Evolutionary conservation across 441 rosid species (phyloP), one percentile per base, ranked within the genome.

Genomic region (Pelargonium fulgidum): DNA sequence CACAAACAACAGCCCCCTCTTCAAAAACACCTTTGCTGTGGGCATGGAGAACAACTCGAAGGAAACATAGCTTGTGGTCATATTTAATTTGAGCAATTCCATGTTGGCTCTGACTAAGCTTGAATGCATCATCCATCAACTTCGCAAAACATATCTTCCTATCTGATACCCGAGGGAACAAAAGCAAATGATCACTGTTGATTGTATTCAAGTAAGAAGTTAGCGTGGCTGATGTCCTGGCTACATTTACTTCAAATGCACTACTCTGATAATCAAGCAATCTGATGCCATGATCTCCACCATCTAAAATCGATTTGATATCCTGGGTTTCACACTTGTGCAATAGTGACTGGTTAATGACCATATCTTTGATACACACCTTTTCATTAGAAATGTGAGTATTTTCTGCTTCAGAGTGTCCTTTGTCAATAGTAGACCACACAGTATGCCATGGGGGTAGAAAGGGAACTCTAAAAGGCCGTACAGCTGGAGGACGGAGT

Each of bases 1-100:
- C 90, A 64, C 95, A 88, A 58, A 91, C 78, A 76, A 93, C 81
- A 1, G 99, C 96, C 36, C 96, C 95, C 68, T 87, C 97, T 79
- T 93, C 96, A 56, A 93, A 82, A 75, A 81, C 78, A 58, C 97
- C 99, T 76, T 89, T 84, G 78, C 84, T 88, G 77, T 75, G 84
- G 67, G 96, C 88, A 73, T 81, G 87, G 69, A 93, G 88, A 70
- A 81, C 77, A 78, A 89, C 95, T 82, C 97, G 84, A 56, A 91
- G 74, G 70, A 88, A 87, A 82, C 85, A 82, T 64, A 86, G 76
- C 72, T 84, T 82, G 62, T 67, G 77, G 26, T 68, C 72, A 68
- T 65, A 68, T 73, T 62, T 68, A 64, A 81, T 75, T 73, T 64
- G 78, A 68, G 63, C 13, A n/a, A n/a, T 70, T 66, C 24, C 74